phyloP scores from a whole-genome alignment of 1,284 basidiomycete species.

The Takashimella koratensis region DNA sequence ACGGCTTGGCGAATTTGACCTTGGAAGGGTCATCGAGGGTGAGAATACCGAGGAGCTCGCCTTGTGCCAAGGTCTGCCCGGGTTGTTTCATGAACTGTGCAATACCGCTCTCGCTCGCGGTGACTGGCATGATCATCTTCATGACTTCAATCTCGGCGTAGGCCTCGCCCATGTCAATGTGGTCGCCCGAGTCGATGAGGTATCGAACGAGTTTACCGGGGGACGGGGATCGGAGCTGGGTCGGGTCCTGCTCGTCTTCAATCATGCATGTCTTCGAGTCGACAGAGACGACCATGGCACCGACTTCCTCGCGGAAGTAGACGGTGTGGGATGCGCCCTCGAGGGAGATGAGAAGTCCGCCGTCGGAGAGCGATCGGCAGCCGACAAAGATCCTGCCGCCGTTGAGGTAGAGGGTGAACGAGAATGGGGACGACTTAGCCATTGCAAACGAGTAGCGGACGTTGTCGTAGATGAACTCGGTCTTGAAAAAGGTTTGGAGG shows the following conservation, averaged over 20 bases:
- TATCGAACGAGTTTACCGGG: conserved; percentile 95
- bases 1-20: conserved; percentile 97
- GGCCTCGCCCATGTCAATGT: conserved; percentile 90
- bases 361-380: conserved; percentile 86
- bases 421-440: conserved; percentile 79
- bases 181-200: conserved; percentile 95
- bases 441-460: conserved; percentile 94
- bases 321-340: conserved; percentile 95
- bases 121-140: conserved; percentile 99
- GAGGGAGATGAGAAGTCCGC: conserved; percentile 85
- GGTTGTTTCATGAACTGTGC: conserved; percentile 98
- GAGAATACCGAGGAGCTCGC: conserved; percentile 95
- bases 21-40: conserved; percentile 94
- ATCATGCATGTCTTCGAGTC: conserved; percentile 97
- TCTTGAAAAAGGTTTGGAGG: conserved; percentile 92
- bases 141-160: conserved; percentile 99
- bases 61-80: conserved; percentile 93
- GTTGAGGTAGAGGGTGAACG: conserved; percentile 94
- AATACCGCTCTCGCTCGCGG: conserved; percentile 91
- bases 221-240: conserved; percentile 90
- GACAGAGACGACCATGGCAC: conserved; percentile 86
- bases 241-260: conserved; percentile 99
- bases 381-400: conserved; percentile 88
- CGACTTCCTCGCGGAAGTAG: conserved; percentile 98
- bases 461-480: conserved; percentile 98